Evolutionary conservation across 768 basidiomycete species (phyloP), one percentile per base, ranked within the genome.

Genomic region (Agaricus blazei): DNA sequence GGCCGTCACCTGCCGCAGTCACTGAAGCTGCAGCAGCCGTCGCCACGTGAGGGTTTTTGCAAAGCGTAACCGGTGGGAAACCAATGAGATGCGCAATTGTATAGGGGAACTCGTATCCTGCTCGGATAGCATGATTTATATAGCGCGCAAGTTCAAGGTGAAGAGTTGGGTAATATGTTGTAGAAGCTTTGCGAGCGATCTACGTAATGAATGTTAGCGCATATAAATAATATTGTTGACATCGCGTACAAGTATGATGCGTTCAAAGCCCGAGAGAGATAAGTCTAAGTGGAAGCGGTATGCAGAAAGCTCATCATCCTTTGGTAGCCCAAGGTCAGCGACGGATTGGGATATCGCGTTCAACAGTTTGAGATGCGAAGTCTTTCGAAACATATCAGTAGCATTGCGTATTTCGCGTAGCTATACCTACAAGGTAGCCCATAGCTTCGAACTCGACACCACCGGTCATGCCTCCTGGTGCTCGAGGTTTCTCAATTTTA

Each of bases 401-500:
- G 19, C 9, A 19, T 9, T 34, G 36, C 36, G 34, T 37, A 55
- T 43, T 24, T 12, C 24, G 45, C 28, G 41, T 57, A 34, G 12
- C 48, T 52, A n/a, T 42, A 74, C 90, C 60, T 63, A 98, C 96
- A 64, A 95, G 84, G 69, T 98, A 98, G 14, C 81, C 80, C 85
- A 98, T 96, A 3, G 96, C 96, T 72, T 99, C 97, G 65, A 87
- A 95, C 65, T 99, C 97, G 11, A 99, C 97, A 4, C 97, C 97
- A 5, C 96, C 97, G 0, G 97, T 98, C 86, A 98, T 98, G 14
- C 97, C 96, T 4, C 94, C 93, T 2, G 97, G 97, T 11, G 97
- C 96, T 54, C 89, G 79, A 12, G 93, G 93, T 64, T 86, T 89
- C 70, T 97, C 95, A 3, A 93, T 92, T 57, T 82, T 81, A 2